Percentiles rank a stretch among this genome's conserved stretches.
These are phyloP conservation scores for Colletotrichum falcatum DNA, from an alignment of 2,329 filamentous ascomycete genomes.

Conservation along the genomic window DNA sequence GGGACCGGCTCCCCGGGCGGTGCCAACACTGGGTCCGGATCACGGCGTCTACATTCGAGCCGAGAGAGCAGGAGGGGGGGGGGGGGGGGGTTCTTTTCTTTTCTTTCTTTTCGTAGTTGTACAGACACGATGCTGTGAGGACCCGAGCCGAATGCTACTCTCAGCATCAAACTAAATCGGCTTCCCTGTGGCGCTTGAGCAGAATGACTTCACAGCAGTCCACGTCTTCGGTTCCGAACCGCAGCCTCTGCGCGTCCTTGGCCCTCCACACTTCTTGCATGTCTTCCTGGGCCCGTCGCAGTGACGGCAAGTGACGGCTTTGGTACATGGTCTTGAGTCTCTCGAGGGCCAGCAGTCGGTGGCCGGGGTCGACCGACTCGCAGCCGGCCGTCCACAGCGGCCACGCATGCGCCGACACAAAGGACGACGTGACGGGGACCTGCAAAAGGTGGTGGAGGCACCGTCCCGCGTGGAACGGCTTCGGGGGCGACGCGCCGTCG, in stretches of 20 bases:
- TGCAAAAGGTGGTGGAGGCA: constrained; percentile 46
- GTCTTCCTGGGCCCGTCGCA: constrained; percentile 46
- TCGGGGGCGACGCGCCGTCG: constrained; percentile 41
- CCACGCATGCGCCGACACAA: constrained; percentile 48
- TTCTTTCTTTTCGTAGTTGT: too few relatives aligned
- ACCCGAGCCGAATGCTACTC: background rate
- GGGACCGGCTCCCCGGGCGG: background rate
- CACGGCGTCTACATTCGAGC: background rate
- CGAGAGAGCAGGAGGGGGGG: background rate
- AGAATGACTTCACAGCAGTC: constrained; percentile 46
- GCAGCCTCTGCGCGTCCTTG: constrained; percentile 46
- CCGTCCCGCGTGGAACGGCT: constrained; percentile 43
- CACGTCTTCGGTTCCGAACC: constrained; percentile 47
- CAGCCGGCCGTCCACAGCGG: constrained; percentile 50
- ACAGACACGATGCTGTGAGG: fast-evolving
- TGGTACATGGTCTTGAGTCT: constrained; percentile 47
- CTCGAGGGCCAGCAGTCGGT: constrained; percentile 44
- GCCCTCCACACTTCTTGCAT: constrained; percentile 48
- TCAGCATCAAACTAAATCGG: constrained; percentile 22
- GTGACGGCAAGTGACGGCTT: constrained; percentile 46
- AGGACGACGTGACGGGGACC: constrained; percentile 46
- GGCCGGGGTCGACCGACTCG: constrained; percentile 45
- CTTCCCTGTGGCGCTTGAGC: constrained; percentile 27
- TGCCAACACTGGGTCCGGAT: background rate
- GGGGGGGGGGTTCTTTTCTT: too few relatives aligned